Evolutionary conservation across 768 basidiomycete species (phyloP).

Genomic region (Xerocomus spinulosus): DNA sequence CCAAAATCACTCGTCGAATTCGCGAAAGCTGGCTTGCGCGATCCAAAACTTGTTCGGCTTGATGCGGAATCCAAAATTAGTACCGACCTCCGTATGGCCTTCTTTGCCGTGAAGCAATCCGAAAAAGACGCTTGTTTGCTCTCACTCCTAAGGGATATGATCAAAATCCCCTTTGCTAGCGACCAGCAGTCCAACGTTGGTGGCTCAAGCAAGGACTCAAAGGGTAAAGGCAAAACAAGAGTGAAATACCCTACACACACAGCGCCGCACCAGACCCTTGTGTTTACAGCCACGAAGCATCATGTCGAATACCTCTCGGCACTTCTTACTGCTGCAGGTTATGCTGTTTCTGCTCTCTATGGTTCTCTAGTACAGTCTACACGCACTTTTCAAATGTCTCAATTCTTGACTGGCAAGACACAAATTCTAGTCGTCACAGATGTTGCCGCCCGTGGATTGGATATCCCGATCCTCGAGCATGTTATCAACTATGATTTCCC

Average conservation of each 20-base stretch:
- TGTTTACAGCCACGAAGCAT: conserved; percentile 96
- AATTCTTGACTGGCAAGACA: conserved; percentile 76
- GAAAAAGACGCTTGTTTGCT: conserved; percentile 95
- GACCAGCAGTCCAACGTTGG: conserved; percentile 19
- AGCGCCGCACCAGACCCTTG: conserved; percentile 84
- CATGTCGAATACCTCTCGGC: conserved; percentile 92
- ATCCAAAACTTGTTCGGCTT: conserved; percentile 93
- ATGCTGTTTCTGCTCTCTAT: conserved; percentile 90
- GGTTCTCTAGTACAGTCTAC: conserved; percentile 92
- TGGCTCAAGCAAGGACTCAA: conserved; percentile 33
- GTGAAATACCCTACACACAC: conserved; percentile 45
- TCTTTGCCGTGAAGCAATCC: conserved; percentile 85
- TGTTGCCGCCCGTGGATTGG: conserved; percentile 96
- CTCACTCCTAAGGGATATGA: conserved; percentile 78
- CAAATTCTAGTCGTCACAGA: conserved; percentile 94
- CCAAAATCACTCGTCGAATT: conserved; percentile 96
- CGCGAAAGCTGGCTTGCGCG: conserved; percentile 92
- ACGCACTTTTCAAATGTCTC: conserved; percentile 84
- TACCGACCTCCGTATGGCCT: conserved; percentile 87
- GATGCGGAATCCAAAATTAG: conserved; percentile 97
- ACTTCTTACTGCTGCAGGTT: conserved; percentile 76
- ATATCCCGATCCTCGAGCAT: conserved; percentile 93
- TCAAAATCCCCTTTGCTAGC: conserved; percentile 65
- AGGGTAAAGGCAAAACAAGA: conserved; percentile 49
- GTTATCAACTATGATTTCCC: conserved; percentile 99